These are phyloP conservation scores for Astraeus odoratus DNA, from an alignment of 768 basidiomycete species.

Conservation along the genomic window DNA sequence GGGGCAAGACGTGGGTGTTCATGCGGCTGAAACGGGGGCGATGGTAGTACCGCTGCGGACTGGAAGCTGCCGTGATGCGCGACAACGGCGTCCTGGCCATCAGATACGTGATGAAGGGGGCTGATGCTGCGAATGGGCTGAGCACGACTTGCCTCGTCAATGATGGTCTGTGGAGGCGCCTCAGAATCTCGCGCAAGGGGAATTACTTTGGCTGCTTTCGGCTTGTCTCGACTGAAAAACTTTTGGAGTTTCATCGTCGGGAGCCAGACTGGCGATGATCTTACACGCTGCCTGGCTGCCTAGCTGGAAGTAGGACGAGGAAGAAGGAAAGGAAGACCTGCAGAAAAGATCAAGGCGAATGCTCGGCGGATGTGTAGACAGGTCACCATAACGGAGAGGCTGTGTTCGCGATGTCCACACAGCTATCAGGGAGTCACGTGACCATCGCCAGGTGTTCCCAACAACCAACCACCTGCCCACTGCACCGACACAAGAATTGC, in stretches of 20 bases:
- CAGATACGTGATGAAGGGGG: neutral
- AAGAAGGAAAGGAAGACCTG: too few relatives aligned
- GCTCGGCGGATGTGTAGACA: too few relatives aligned
- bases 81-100: slow-evolving; percentile 19
- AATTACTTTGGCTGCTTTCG: slow-evolving; percentile 29
- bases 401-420: slow-evolving; percentile 6
- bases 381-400: slow-evolving; percentile 3
- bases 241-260: slow-evolving; percentile 45
- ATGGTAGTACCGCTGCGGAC: neutral
- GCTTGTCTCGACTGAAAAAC: slow-evolving; percentile 49
- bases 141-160: slow-evolving; percentile 23
- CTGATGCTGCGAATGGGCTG: neutral
- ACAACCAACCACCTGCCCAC: too few relatives aligned
- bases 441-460: too few relatives aligned
- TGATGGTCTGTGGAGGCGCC: slow-evolving; percentile 13
- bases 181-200: slow-evolving; percentile 19
- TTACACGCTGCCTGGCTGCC: too few relatives aligned
- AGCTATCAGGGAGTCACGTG: slow-evolving; percentile 3
- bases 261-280: too few relatives aligned
- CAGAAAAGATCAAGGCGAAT: too few relatives aligned
- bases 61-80: slow-evolving; percentile 17
- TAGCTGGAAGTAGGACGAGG: too few relatives aligned
- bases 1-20: slow-evolving; percentile 26
- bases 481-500: too few relatives aligned
- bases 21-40: slow-evolving; percentile 2